phyloP scores from a whole-genome alignment of 1,284 basidiomycete species.

The Acaromyces ingoldii region DNA sequence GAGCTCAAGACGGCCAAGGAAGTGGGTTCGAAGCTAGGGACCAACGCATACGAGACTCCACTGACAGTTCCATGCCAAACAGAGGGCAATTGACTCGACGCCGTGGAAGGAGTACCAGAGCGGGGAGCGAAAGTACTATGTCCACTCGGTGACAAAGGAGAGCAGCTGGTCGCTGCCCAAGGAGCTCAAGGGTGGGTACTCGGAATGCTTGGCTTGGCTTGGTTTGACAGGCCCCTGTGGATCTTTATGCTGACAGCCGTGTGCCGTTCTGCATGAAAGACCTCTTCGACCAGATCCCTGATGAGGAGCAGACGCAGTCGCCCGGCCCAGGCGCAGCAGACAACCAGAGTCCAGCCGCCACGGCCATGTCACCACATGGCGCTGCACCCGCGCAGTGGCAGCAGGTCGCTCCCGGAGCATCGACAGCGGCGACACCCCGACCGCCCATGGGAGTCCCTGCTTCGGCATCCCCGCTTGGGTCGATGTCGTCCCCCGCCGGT shows the following conservation, averaged over 20 bases:
- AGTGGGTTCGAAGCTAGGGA: neutral
- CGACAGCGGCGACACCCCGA: too few species aligned
- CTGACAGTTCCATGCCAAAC: neutral
- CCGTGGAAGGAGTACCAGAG: constrained; percentile 50
- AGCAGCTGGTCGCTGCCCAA: constrained; percentile 44
- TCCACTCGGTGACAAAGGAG: constrained; percentile 45
- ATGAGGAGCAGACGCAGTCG: constrained; percentile 6
- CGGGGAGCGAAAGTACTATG: constrained; percentile 48
- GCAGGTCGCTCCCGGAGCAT: too few species aligned
- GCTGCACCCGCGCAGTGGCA: neutral
- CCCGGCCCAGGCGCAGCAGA: neutral
- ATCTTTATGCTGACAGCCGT: too few species aligned
- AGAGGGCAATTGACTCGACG: constrained; percentile 38
- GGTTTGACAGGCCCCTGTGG: too few species aligned
- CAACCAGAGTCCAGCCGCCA: neutral
- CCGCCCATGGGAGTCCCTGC: constrained; percentile 1
- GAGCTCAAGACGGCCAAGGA: constrained; percentile 49
- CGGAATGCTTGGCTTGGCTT: too few species aligned
- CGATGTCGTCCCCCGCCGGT: neutral
- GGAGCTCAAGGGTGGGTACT: constrained; percentile 28
- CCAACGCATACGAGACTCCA: neutral
- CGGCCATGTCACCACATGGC: constrained; percentile 1
- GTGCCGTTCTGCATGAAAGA: too few species aligned
- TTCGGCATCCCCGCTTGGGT: constrained; percentile 1
- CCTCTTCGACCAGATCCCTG: constrained; percentile 33